Evolutionary conservation across 1,284 basidiomycete genomes (phyloP), one percentile per base, ranked within the genome.

Genomic region (Tylopilus sp.): DNA sequence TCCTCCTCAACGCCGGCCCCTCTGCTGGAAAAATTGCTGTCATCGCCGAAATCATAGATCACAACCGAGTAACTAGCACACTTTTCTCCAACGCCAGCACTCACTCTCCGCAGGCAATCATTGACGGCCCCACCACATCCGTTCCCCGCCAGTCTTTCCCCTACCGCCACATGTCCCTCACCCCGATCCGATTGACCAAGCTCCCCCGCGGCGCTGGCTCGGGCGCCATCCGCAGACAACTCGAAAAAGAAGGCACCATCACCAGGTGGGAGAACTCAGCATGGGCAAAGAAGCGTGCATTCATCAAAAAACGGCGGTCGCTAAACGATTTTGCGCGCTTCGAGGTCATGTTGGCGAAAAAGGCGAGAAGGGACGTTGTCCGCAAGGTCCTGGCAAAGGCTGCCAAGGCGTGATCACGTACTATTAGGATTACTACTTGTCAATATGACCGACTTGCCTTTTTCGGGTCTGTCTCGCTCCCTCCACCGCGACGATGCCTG

Each of bases 1-100:
- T 98, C 72, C 91, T 98, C 76, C 81, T 98, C 77, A 91, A 90
- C 73, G 75, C 87, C 58, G 95, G 94, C 57, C 90, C 90, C 56
- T 81, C 77, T 55, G 78, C 84, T 54, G 93, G 94, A 65, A 89
- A 88, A 73, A 90, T 97, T 67, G 96, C 96, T 58, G 89, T 94
- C 62, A 94, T 99, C 69, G 85, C 85, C 55, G 94, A 98, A 76
- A 94, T 99, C 74, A 93, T 99, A 61, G 96, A 99, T 83, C 95
- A 98, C 82, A 96, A 94, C 81, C 85, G 94, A 71, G 94, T 96
- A 65, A 45, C 14, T 12, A 31, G 29, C 12, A 10, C 17, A 18
- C 38, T 44, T 28, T n/a, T 44, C 14, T 33, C n/a, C n/a, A n/a
- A n/a, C n/a, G n/a, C n/a, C n/a, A n/a, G 7, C 43, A 7, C 45